These are phyloP conservation scores for Fragaria nilgerrensis DNA, from an alignment of 306 rosid genomes.

Conservation along the genomic window DNA sequence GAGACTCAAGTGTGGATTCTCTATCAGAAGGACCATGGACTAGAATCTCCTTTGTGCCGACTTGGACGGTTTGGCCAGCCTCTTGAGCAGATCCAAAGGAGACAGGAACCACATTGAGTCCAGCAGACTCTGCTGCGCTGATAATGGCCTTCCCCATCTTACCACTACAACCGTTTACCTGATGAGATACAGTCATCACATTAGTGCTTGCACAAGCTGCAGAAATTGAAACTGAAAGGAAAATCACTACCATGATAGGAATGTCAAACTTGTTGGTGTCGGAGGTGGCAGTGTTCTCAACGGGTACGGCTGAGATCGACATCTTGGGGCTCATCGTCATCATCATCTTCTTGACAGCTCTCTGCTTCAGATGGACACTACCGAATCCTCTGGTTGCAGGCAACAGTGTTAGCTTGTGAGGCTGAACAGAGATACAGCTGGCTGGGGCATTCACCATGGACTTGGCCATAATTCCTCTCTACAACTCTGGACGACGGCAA, in stretches of 20 bases:
- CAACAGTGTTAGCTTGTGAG: neutral
- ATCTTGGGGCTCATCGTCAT: neutral
- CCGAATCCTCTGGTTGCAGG: neutral
- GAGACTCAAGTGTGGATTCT: slow-evolving; percentile 58
- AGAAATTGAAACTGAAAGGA: too few species aligned
- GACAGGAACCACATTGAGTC: slow-evolving; percentile 67
- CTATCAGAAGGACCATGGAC: slow-evolving; percentile 79
- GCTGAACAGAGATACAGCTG: slow-evolving; percentile 2
- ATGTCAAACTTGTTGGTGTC: slow-evolving; percentile 7
- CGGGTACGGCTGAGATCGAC: slow-evolving; percentile 6
- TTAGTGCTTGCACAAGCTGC: too few species aligned
- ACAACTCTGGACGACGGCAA: too few species aligned
- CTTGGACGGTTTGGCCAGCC: slow-evolving; percentile 58
- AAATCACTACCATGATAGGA: slow-evolving; percentile 13
- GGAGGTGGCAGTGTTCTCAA: neutral
- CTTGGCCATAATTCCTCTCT: neutral
- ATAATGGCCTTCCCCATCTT: slow-evolving; percentile 89
- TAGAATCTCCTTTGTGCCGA: slow-evolving; percentile 58
- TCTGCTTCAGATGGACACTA: neutral
- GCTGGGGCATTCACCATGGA: neutral
- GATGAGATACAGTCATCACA: slow-evolving; percentile 2
- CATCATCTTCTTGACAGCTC: neutral
- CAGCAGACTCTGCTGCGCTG: slow-evolving; percentile 81
- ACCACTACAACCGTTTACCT: slow-evolving; percentile 89
- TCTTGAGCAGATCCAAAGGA: slow-evolving; percentile 77